Evolutionary conservation across 2,329 filamentous ascomycete species (phyloP).

Genomic region (Sphaerulina musiva): DNA sequence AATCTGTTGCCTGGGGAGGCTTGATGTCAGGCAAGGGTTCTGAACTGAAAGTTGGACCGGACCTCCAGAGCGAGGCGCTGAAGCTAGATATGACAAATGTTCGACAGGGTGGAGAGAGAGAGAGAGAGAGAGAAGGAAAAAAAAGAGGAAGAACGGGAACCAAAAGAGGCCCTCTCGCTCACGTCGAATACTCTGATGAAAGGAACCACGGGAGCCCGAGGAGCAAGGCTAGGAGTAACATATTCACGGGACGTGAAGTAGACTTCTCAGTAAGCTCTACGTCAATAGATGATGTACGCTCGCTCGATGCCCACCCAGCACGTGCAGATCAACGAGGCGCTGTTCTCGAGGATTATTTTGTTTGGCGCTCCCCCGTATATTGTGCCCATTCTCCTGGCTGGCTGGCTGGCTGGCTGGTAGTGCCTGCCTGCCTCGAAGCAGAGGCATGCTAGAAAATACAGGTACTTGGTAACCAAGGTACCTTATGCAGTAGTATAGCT

Average conservation of each 20-base stretch:
- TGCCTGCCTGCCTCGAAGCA: no score
- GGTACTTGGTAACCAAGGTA: no score
- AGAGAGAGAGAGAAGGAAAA: not conserved
- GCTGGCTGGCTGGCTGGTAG: no score
- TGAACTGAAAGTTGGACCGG: slow-evolving; percentile 2
- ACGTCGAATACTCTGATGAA: not conserved
- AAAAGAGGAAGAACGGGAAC: no score
- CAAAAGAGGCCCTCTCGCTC: not conserved
- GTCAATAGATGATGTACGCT: not conserved
- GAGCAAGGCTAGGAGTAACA: not conserved
- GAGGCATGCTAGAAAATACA: no score
- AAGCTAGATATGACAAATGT: slow-evolving; percentile 5
- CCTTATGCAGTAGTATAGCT: no score
- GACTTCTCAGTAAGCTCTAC: not conserved
- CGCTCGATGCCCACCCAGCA: not conserved
- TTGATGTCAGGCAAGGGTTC: slow-evolving; percentile 9
- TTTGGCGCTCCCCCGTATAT: not conserved
- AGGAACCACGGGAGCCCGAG: not conserved
- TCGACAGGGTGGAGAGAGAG: not conserved
- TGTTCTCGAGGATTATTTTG: not conserved
- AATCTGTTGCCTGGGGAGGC: slow-evolving; percentile 55
- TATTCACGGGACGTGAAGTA: not conserved
- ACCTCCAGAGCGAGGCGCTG: slow-evolving; percentile 25
- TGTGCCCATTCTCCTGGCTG: no score
- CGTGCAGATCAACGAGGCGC: not conserved